phyloP scores from a whole-genome alignment of 352 stramenopile genomes.

The Phytophthora multivora region DNA sequence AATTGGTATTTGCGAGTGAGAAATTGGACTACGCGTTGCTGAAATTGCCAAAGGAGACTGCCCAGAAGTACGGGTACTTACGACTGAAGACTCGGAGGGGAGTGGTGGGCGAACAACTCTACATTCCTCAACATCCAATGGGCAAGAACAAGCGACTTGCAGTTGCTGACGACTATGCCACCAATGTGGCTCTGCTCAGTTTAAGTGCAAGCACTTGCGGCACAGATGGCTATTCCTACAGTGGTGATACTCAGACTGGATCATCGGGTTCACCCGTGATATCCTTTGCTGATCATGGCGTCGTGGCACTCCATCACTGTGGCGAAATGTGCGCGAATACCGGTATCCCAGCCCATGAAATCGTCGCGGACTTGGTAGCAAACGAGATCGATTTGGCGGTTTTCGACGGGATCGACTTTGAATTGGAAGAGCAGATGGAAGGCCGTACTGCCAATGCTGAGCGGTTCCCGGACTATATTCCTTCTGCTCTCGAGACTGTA shows the following conservation, averaged over 20 bases:
- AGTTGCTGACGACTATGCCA: conserved; percentile 48
- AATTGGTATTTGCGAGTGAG: conserved; percentile 43
- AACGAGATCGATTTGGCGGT: conserved; percentile 30
- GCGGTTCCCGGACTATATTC: conserved; percentile 47
- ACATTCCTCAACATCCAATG: conserved; percentile 59
- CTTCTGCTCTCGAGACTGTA: conserved; percentile 8
- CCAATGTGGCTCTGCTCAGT: conserved; percentile 40
- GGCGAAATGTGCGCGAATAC: conserved; percentile 58
- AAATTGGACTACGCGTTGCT: conserved; percentile 63
- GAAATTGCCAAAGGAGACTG: conserved; percentile 30
- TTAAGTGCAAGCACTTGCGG: conserved; percentile 43
- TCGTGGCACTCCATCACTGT: conserved; percentile 76
- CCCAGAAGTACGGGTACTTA: conserved; percentile 54
- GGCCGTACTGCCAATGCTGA: conserved; percentile 23
- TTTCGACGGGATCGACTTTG: conserved; percentile 44
- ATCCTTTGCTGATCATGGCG: conserved; percentile 46
- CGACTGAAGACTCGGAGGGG: conserved; percentile 37
- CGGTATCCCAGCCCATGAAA: conserved; percentile 50
- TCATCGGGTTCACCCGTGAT: conserved; percentile 69
- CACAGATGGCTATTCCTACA: conserved; percentile 52
- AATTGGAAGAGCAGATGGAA: neutral
- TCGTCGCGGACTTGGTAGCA: conserved; percentile 42
- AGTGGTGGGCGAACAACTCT: conserved; percentile 42
- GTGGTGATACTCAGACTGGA: conserved; percentile 63
- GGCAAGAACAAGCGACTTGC: conserved; percentile 53